phyloP scores from a whole-genome alignment of 192 early-diverging fungal species.

The Diversispora epigaea region DNA sequence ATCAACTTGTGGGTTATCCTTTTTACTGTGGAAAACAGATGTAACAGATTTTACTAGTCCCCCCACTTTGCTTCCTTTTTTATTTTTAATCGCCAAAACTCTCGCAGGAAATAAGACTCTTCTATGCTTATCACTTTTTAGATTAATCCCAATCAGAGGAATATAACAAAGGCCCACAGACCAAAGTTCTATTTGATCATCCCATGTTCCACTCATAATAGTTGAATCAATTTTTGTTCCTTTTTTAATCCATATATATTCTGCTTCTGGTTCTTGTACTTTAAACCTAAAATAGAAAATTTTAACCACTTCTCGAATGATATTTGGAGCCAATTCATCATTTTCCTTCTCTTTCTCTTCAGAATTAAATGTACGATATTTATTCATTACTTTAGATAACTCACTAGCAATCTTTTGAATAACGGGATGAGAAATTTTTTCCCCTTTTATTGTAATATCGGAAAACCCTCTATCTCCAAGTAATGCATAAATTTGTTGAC shows the following conservation, averaged over 20 bases:
- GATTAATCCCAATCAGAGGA: neutral
- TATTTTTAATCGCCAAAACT: neutral
- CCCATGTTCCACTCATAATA: neutral
- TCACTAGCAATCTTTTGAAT: neutral
- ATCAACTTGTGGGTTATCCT: no score
- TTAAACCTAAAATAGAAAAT: conserved; percentile 10
- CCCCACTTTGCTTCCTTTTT: neutral
- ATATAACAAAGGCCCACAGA: neutral
- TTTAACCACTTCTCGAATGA: conserved; percentile 3
- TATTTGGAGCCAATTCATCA: neutral
- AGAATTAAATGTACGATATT: neutral
- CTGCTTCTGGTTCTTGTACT: neutral
- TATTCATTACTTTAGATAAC: neutral
- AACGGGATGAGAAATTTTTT: neutral
- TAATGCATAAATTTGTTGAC: neutral
- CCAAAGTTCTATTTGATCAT: neutral
- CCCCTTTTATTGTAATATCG: neutral
- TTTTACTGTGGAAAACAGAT: no score
- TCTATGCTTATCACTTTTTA: neutral
- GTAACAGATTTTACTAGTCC: no score
- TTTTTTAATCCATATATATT: neutral
- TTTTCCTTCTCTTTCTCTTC: conserved; percentile 9
- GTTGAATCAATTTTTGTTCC: neutral
- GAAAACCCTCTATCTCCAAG: conserved; percentile 15
- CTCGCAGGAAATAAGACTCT: conserved; percentile 1